phyloP scores from a whole-genome alignment of 2,329 filamentous ascomycete genomes.

The Trichoderma sp. region DNA sequence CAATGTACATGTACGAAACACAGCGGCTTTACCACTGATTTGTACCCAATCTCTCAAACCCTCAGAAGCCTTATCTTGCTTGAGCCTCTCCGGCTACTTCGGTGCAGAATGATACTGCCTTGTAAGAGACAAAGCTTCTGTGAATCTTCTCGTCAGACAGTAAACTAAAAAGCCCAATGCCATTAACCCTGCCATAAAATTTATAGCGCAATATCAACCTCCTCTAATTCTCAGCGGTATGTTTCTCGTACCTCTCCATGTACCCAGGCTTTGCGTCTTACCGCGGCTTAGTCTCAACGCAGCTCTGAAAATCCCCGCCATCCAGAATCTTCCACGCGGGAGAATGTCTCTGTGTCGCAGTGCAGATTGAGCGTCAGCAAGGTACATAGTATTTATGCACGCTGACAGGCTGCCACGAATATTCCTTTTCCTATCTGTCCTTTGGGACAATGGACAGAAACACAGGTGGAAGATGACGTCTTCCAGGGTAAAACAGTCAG shows the following conservation, averaged over 20 bases:
- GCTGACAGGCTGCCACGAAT: not conserved
- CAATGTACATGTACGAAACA: not conserved
- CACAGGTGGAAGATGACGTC: not conserved
- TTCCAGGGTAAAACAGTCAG: not conserved
- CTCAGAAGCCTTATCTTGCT: not conserved
- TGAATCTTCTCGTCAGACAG: not conserved
- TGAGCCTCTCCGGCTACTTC: slow-evolving; percentile 9
- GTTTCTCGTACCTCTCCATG: not conserved
- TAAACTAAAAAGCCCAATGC: not conserved
- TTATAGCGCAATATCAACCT: not conserved
- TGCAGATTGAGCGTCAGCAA: not conserved
- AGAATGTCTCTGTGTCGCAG: not conserved
- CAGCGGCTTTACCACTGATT: not conserved
- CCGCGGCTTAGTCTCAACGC: not conserved
- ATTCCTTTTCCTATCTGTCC: not conserved
- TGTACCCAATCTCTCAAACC: not conserved
- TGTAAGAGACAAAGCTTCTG: not conserved
- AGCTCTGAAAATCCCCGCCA: not conserved
- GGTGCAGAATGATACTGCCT: not conserved
- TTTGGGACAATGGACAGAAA: not conserved
- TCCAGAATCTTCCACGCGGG: slow-evolving; percentile 17
- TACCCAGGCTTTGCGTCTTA: not conserved
- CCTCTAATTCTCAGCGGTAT: not conserved
- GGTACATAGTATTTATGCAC: slow-evolving; percentile 5
- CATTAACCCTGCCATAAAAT: not conserved